Conservation (phyloP, 2,329 filamentous ascomycete genomes). For the Gnomoniopsis sp. region DNA sequence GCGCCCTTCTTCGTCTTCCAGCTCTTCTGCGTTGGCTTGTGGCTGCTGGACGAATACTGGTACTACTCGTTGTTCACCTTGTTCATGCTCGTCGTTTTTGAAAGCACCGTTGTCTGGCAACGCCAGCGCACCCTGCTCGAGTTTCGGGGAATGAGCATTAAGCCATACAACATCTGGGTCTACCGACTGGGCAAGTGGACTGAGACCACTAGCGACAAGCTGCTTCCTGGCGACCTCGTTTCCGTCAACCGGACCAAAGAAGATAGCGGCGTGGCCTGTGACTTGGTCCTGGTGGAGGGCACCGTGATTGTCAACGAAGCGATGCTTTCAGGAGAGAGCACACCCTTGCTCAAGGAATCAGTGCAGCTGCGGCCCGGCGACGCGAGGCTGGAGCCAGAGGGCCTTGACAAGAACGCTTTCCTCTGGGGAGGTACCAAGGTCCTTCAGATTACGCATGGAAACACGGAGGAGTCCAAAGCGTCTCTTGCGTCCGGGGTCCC, state of each 20-base stretch:
- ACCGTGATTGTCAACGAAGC: slow-evolving; percentile 98
- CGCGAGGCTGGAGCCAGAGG: slow-evolving; percentile 78
- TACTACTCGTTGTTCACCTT: slow-evolving; percentile 99
- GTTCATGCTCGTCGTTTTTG: slow-evolving; percentile 96
- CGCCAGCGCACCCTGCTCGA: slow-evolving; percentile 92
- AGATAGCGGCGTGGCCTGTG: slow-evolving; percentile 93
- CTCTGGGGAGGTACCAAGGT: slow-evolving; percentile 98
- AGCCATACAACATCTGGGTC: slow-evolving; percentile 93
- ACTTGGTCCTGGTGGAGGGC: slow-evolving; percentile 93
- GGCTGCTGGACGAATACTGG: slow-evolving; percentile 99
- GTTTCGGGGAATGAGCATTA: slow-evolving; percentile 99
- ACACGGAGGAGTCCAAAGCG: slow-evolving; percentile 68
- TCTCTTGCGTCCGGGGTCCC: slow-evolving; percentile 74
- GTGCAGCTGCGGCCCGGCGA: slow-evolving; percentile 84
- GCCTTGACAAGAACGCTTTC: slow-evolving; percentile 93
- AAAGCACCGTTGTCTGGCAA: slow-evolving; percentile 99
- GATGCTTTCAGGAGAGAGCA: slow-evolving; percentile 98
- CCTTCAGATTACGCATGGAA: slow-evolving; percentile 88
- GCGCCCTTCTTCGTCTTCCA: slow-evolving; percentile 99
- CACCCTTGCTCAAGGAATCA: slow-evolving; percentile 93
- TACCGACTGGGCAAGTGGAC: slow-evolving; percentile 85
- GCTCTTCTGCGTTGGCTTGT: slow-evolving; percentile 95
- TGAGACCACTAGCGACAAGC: slow-evolving; percentile 83
- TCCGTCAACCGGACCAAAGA: slow-evolving; percentile 94
- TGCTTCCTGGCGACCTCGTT: slow-evolving; percentile 89